A percentile compares a stretch with the other conserved stretches of the same genome.
These are phyloP conservation scores for Leishmania lainsoni DNA, from an alignment of 208 protist genomes.

Conservation along the genomic window DNA sequence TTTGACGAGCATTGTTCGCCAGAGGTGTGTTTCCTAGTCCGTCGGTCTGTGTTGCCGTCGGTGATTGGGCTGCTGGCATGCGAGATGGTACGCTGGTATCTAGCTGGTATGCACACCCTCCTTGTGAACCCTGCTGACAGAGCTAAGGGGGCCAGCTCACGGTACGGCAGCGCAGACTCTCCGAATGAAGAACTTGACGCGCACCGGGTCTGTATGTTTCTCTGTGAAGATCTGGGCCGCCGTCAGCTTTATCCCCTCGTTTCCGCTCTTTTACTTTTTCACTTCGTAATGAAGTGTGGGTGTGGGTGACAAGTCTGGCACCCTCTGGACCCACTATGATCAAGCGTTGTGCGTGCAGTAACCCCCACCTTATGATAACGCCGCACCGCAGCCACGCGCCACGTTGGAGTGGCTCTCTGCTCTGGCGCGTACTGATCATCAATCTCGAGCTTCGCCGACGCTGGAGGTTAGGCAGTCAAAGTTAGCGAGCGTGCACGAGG, in stretches of 20 bases:
- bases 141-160: slow-evolving; percentile 26
- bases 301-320: slow-evolving; percentile 9
- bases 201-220: slow-evolving; percentile 46
- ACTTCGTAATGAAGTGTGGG: slow-evolving; percentile 24
- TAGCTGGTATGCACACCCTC: slow-evolving; percentile 30
- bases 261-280: slow-evolving; percentile 36
- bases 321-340: slow-evolving; percentile 53
- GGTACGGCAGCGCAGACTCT: slow-evolving; percentile 21
- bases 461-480: neutral
- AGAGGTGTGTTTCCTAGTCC: slow-evolving; percentile 33
- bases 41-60: slow-evolving; percentile 35
- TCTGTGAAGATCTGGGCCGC: slow-evolving; percentile 55
- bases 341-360: slow-evolving; percentile 28
- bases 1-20: slow-evolving; percentile 50
- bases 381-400: slow-evolving; percentile 30
- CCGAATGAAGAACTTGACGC: slow-evolving; percentile 29
- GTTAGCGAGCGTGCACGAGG: neutral
- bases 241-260: slow-evolving; percentile 34
- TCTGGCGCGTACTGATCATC: slow-evolving; percentile 41
- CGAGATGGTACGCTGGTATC: slow-evolving; percentile 38
- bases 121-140: slow-evolving; percentile 44
- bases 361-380: slow-evolving; percentile 22
- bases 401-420: slow-evolving; percentile 40
- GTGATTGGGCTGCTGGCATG: slow-evolving; percentile 29
- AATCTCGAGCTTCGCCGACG: slow-evolving; percentile 47